phyloP scores from a whole-genome alignment of 108 stramenopile genomes.

The Cyclostephanos invisitatus region DNA sequence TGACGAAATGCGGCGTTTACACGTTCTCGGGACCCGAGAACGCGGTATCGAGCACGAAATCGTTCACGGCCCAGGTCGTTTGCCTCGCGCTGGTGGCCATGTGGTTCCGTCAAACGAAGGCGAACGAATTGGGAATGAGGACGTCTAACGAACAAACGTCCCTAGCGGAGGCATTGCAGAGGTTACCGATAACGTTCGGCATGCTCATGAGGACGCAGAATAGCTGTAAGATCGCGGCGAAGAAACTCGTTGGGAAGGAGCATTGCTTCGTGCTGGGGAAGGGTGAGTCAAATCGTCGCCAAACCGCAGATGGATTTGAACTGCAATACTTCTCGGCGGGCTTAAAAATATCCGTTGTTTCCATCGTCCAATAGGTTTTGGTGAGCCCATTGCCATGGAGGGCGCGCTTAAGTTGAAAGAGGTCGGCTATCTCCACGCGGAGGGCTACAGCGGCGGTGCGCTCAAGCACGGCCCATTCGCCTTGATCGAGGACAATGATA shows the following conservation, averaged over 20 bases:
- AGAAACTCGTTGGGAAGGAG: conserved; percentile 59
- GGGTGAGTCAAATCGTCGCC: conserved; percentile 44
- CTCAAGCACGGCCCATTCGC: conserved; percentile 91
- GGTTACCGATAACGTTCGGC: conserved; percentile 86
- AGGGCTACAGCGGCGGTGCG: conserved; percentile 90
- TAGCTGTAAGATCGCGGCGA: conserved; percentile 65
- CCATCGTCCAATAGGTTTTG: conserved; percentile 36
- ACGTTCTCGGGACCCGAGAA: conserved; percentile 86
- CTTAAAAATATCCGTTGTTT: not conserved
- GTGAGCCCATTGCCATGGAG: conserved; percentile 80
- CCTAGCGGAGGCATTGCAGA: conserved; percentile 75
- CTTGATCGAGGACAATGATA: conserved; percentile 67
- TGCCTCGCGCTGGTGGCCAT: conserved; percentile 76
- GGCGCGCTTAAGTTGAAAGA: conserved; percentile 92
- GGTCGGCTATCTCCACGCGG: conserved; percentile 85
- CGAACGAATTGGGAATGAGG: conserved; percentile 43
- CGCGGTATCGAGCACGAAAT: conserved; percentile 89
- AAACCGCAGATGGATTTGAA: not conserved
- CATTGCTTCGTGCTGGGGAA: conserved; percentile 81
- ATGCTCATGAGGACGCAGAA: conserved; percentile 76
- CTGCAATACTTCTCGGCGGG: too few relatives aligned
- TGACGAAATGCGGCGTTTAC: conserved; percentile 83
- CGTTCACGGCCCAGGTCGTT: conserved; percentile 88
- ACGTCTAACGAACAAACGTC: conserved; percentile 22
- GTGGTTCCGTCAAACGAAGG: conserved; percentile 77